Conservation (phyloP, 2,329 filamentous ascomycete genomes). For the Cordyceps tenuipes region DNA sequence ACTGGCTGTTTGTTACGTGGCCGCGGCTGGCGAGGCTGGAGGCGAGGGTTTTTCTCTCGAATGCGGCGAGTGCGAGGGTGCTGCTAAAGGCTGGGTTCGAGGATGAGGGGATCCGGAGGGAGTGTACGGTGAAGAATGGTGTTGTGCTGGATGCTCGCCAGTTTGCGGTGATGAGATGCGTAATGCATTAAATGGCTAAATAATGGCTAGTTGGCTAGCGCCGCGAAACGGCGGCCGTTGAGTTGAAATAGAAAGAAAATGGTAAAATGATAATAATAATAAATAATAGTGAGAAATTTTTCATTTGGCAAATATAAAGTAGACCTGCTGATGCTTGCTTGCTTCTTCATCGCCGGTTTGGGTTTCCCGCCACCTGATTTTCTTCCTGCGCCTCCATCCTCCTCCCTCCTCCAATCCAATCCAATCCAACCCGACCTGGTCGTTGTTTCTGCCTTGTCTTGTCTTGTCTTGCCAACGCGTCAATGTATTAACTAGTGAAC, state of each 20-base stretch:
- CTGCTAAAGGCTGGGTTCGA: neutral
- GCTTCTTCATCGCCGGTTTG: neutral
- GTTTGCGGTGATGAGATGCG: neutral
- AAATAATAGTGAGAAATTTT: too few relatives aligned
- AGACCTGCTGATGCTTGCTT: neutral
- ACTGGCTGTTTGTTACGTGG: conserved; percentile 31
- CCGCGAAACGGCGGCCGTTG: too few relatives aligned
- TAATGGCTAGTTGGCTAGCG: neutral
- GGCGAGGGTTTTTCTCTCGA: conserved; percentile 24
- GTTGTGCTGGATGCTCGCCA: conserved; percentile 30
- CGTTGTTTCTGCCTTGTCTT: too few relatives aligned
- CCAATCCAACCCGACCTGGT: too few relatives aligned
- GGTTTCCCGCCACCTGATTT: conserved; percentile 6
- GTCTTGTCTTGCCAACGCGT: neutral
- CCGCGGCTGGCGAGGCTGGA: conserved; percentile 29
- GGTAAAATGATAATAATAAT: too few relatives aligned
- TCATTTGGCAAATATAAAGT: neutral
- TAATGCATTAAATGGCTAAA: too few relatives aligned
- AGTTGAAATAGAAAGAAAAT: too few relatives aligned
- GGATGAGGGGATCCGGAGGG: neutral
- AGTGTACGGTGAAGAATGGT: conserved; percentile 25
- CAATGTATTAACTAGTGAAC: too few relatives aligned
- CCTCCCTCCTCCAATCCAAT: too few relatives aligned
- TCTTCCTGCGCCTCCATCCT: neutral
- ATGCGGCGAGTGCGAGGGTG: conserved; percentile 28